Percentiles rank a stretch among this genome's conserved stretches.
phyloP scores from a whole-genome alignment of 495 filamentous ascomycete genomes.

The Penicillium subrubescens region DNA sequence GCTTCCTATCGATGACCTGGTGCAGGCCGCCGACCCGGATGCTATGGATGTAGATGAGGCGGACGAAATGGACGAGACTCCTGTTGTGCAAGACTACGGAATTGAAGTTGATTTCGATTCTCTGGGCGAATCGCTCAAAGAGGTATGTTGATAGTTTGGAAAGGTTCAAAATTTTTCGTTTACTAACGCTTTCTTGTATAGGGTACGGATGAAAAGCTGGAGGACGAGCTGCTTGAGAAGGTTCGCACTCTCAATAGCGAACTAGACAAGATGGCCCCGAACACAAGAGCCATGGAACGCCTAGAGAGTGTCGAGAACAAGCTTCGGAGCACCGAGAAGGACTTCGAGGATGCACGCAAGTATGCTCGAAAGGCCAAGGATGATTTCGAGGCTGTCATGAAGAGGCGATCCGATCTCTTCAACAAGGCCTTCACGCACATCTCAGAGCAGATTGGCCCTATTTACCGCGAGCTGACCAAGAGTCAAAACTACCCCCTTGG shows the following conservation, averaged over 20 bases:
- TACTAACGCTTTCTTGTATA: slow-evolving; percentile 39
- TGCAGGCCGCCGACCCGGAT: slow-evolving; percentile 67
- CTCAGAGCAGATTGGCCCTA: slow-evolving; percentile 86
- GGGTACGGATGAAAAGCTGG: slow-evolving; percentile 69
- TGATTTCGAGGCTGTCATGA: slow-evolving; percentile 77
- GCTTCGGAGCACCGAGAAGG: slow-evolving; percentile 81
- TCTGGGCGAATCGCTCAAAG: slow-evolving; percentile 82
- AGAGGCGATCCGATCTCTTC: slow-evolving; percentile 86
- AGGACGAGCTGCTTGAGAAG: slow-evolving; percentile 78
- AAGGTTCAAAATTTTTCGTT: neutral
- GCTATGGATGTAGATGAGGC: slow-evolving; percentile 89
- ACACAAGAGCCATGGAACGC: slow-evolving; percentile 94
- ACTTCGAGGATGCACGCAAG: slow-evolving; percentile 81
- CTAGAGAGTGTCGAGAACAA: slow-evolving; percentile 81
- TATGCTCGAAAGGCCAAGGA: slow-evolving; percentile 74
- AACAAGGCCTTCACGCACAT: slow-evolving; percentile 95
- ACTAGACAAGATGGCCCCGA: slow-evolving; percentile 90
- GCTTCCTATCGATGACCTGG: slow-evolving; percentile 83
- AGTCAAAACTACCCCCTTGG: slow-evolving; percentile 83
- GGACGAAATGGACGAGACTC: slow-evolving; percentile 39
- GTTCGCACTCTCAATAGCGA: slow-evolving; percentile 72
- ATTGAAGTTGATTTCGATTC: slow-evolving; percentile 89
- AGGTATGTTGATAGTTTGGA: slow-evolving; percentile 46
- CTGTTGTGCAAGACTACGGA: slow-evolving; percentile 79
- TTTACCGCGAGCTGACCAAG: slow-evolving; percentile 93